These are phyloP conservation scores for Arabis hirsuta DNA, from an alignment of 345 rosid genomes.

Conservation along the genomic window DNA sequence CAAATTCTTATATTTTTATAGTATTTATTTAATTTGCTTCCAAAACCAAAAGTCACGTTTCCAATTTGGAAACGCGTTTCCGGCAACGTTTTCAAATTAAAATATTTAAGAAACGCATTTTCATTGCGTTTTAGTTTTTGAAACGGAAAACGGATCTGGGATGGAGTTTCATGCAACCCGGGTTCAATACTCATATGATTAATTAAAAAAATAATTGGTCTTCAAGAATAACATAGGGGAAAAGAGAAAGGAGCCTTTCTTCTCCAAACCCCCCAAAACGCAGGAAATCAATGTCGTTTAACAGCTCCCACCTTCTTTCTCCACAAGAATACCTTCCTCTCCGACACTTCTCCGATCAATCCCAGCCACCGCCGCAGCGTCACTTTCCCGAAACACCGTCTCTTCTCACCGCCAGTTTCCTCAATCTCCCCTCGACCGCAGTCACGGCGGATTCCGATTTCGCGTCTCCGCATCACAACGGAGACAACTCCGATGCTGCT, in stretches of 20 bases:
- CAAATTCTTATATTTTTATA: no score
- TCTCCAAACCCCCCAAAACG: slow-evolving; percentile 31
- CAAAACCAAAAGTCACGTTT: no score
- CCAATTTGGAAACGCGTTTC: no score
- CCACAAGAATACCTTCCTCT: slow-evolving; percentile 63
- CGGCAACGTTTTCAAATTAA: no score
- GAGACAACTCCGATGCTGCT: slow-evolving; percentile 34
- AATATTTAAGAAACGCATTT: no score
- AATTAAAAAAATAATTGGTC: slow-evolving; percentile 14
- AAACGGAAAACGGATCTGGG: no score
- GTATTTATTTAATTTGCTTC: no score
- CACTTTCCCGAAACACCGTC: slow-evolving; percentile 37
- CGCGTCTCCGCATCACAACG: slow-evolving; percentile 31
- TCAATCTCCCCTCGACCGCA: slow-evolving; percentile 54
- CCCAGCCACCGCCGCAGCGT: slow-evolving; percentile 36
- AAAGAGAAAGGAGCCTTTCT: neutral
- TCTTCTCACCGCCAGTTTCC: slow-evolving; percentile 59
- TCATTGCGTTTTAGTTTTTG: no score
- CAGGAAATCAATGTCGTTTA: slow-evolving; percentile 43
- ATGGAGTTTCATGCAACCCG: no score
- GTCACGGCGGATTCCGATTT: slow-evolving; percentile 30
- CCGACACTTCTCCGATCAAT: slow-evolving; percentile 66
- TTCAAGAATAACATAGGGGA: neutral
- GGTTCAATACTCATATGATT: neutral
- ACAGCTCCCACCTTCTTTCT: slow-evolving; percentile 34